A percentile compares a stretch with the other conserved stretches of the same genome.
Conservation (phyloP, 2,329 filamentous ascomycete species). For the Fusarium fujikuroi region DNA sequence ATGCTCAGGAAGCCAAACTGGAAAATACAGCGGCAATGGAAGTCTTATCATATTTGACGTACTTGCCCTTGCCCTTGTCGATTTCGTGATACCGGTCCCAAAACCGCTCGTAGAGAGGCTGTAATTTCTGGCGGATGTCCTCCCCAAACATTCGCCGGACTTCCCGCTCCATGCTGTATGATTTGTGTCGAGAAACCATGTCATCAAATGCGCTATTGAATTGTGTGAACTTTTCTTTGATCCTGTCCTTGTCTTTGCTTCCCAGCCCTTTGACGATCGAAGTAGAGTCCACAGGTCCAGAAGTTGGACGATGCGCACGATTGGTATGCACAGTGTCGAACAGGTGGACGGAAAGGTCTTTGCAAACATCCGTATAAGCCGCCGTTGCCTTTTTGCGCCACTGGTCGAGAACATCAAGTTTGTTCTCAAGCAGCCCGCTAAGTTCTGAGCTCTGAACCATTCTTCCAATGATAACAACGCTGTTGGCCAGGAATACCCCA, state of each 20-base stretch:
- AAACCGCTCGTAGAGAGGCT: conserved; percentile 93
- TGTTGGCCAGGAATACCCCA: conserved; percentile 93
- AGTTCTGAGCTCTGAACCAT: conserved; percentile 87
- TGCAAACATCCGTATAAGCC: conserved; percentile 87
- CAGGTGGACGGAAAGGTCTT: conserved; percentile 84
- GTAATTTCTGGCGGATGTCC: conserved; percentile 90
- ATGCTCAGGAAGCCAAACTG: conserved; percentile 55
- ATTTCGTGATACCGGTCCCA: conserved; percentile 98
- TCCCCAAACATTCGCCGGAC: conserved; percentile 82
- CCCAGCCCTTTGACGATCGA: conserved; percentile 84
- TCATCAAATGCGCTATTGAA: conserved; percentile 95
- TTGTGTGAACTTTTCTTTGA: conserved; percentile 93
- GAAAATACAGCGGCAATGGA: conserved; percentile 75
- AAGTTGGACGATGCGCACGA: conserved; percentile 76
- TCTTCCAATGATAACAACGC: conserved; percentile 83
- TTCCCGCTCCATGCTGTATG: conserved; percentile 89
- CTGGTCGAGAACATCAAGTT: conserved; percentile 74
- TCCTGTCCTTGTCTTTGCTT: conserved; percentile 93
- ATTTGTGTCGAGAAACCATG: conserved; percentile 83
- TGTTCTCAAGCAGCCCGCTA: conserved; percentile 73
- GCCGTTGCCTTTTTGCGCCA: conserved; percentile 90
- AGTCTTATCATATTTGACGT: conserved; percentile 95
- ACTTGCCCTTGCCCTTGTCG: conserved; percentile 97
- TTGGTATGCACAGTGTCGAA: conserved; percentile 94
- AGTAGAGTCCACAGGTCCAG: conserved; percentile 80